phyloP scores from a whole-genome alignment of 2,329 filamentous ascomycete genomes.

The Grosmannia penicillata region DNA sequence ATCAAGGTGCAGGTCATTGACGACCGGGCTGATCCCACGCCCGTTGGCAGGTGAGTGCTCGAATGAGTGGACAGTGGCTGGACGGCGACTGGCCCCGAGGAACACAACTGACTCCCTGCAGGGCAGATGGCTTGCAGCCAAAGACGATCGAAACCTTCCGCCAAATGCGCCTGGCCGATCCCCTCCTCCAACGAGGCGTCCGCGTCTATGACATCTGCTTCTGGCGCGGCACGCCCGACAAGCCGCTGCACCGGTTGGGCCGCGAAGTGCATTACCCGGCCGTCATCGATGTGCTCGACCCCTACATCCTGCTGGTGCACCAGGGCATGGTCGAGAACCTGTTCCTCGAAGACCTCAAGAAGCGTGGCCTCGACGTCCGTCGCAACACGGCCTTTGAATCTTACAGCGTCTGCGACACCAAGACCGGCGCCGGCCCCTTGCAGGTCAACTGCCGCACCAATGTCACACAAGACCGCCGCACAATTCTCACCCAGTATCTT shows the following conservation, averaged over 20 bases:
- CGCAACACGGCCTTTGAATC: conserved; percentile 50
- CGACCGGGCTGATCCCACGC: conserved; percentile 40
- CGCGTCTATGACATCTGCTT: conserved; percentile 63
- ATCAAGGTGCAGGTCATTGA: conserved; percentile 42
- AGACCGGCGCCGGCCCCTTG: conserved; percentile 24
- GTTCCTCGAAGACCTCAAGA: conserved; percentile 53
- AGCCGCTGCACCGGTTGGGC: conserved; percentile 25
- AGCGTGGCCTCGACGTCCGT: conserved; percentile 46
- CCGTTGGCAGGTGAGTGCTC: conserved; percentile 19
- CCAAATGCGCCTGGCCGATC: conserved; percentile 58
- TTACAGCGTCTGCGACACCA: conserved; percentile 33
- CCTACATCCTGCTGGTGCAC: conserved; percentile 46
- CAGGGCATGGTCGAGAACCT: conserved; percentile 63
- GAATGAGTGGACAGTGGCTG: no score
- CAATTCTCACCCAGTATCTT: conserved; percentile 43
- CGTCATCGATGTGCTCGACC: conserved; percentile 33
- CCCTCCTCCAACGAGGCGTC: conserved; percentile 50
- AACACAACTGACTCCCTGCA: conserved; percentile 15
- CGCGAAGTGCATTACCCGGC: conserved; percentile 49
- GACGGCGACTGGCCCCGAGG: no score
- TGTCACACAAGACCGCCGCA: conserved; percentile 30
- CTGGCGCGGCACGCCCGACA: conserved; percentile 47
- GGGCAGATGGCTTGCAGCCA: conserved; percentile 59
- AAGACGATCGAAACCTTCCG: conserved; percentile 67
- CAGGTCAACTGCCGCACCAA: conserved; percentile 37